phyloP scores from a whole-genome alignment of 441 rosid species.

The Cnidoscolus chayamansa region DNA sequence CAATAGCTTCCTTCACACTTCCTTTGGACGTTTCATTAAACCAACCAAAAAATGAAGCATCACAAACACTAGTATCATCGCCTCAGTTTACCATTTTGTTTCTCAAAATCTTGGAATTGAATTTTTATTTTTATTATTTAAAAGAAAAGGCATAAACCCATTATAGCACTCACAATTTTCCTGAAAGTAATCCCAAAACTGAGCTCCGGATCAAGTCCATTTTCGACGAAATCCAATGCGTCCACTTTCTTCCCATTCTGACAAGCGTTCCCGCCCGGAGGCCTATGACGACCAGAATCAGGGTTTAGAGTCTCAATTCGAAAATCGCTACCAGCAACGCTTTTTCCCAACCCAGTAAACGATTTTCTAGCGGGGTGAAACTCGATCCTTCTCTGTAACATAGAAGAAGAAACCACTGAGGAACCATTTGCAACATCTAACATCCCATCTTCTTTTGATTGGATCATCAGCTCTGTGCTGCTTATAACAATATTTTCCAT shows the following conservation, averaged over 20 bases:
- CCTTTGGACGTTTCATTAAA: too few relatives aligned
- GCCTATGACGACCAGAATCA: slow-evolving; percentile 18
- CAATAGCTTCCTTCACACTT: too few relatives aligned
- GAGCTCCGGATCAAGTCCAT: slow-evolving; percentile 67
- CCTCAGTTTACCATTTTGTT: not conserved
- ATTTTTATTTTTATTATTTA: too few relatives aligned
- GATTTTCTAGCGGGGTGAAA: slow-evolving; percentile 64
- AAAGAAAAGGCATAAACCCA: too few relatives aligned
- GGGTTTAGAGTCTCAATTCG: slow-evolving; percentile 75
- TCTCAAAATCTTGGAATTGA: not conserved
- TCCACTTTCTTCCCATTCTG: slow-evolving; percentile 39
- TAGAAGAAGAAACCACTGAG: slow-evolving; percentile 17
- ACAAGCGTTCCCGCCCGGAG: slow-evolving; percentile 8
- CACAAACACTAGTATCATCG: not conserved
- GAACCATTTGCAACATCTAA: slow-evolving; percentile 25
- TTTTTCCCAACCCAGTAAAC: slow-evolving; percentile 39
- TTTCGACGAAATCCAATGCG: slow-evolving; percentile 46
- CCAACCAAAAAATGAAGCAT: too few relatives aligned
- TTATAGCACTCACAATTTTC: slow-evolving; percentile 61
- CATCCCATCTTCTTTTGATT: not conserved
- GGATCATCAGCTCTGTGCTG: not conserved
- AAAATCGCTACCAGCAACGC: slow-evolving; percentile 31
- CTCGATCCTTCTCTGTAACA: slow-evolving; percentile 45
- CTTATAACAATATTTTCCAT: not conserved
- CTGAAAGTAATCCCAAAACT: slow-evolving; percentile 53